Conservation (phyloP, 176 grass and related monocot species). For the Juncus inflexus region DNA sequence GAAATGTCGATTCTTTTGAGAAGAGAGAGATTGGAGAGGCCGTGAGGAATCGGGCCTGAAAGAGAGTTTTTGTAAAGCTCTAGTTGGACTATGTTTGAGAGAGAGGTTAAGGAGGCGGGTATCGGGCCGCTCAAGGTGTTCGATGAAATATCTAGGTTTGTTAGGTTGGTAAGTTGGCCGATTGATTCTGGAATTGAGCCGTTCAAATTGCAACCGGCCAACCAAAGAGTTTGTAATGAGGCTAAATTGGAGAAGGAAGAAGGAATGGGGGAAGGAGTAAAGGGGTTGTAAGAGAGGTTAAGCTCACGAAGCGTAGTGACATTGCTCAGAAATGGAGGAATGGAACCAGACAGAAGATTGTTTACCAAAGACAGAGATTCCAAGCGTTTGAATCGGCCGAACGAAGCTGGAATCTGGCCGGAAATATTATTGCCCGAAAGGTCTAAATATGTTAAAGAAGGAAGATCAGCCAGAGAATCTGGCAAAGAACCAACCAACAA, state of each 20-base stretch:
- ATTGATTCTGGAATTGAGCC: slow-evolving; percentile 61
- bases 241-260: slow-evolving; percentile 40
- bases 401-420: slow-evolving; percentile 51
- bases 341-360: slow-evolving; percentile 48
- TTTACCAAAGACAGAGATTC: slow-evolving; percentile 34
- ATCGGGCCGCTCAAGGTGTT: slow-evolving; percentile 60
- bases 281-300: slow-evolving; percentile 64
- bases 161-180: slow-evolving; percentile 39
- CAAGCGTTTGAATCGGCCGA: slow-evolving; percentile 41
- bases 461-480: slow-evolving; percentile 34
- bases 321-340: slow-evolving; percentile 55
- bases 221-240: slow-evolving; percentile 43
- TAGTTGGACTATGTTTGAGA: slow-evolving; percentile 53
- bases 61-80: slow-evolving; percentile 70
- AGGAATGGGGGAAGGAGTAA: slow-evolving; percentile 55
- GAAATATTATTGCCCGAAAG: slow-evolving; percentile 68
- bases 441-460: slow-evolving; percentile 47
- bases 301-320: slow-evolving; percentile 44
- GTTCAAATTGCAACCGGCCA: slow-evolving; percentile 53
- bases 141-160: slow-evolving; percentile 61
- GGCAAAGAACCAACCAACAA: slow-evolving; percentile 45
- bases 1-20: slow-evolving; percentile 57
- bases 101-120: slow-evolving; percentile 32
- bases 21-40: slow-evolving; percentile 42
- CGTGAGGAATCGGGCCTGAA: slow-evolving; percentile 52